Evolutionary conservation across 1,284 basidiomycete genomes (phyloP).

Genomic region (Ganoderma lucidum): DNA sequence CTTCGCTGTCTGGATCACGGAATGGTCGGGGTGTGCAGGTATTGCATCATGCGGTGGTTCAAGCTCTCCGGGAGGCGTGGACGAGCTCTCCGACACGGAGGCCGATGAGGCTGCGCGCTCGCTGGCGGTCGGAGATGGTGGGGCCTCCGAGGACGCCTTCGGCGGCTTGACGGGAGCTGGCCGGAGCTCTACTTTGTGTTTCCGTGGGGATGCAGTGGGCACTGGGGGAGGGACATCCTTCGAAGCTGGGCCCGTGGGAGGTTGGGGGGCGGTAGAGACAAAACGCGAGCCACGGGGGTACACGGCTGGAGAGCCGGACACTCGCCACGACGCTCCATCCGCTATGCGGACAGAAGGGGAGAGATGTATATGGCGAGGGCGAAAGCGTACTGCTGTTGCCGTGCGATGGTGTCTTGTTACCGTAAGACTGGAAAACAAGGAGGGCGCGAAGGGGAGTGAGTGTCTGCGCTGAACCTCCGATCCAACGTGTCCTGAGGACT

Average conservation of each 20-base stretch:
- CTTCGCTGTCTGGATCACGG: constrained; percentile 57
- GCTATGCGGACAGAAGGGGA: constrained; percentile 11
- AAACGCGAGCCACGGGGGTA: constrained; percentile 24
- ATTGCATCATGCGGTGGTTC: not conserved
- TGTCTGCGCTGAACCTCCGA: not conserved
- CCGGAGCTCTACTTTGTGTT: constrained; percentile 66
- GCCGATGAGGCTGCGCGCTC: constrained; percentile 2
- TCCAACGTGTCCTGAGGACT: constrained; percentile 10
- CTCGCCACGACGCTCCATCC: constrained; percentile 20
- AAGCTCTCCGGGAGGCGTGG: not conserved
- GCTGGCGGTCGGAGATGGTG: constrained; percentile 18
- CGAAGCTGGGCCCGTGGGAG: constrained; percentile 39
- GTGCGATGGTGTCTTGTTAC: constrained; percentile 30
- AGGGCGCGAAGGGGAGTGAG: not conserved
- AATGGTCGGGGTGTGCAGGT: not conserved
- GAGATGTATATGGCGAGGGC: constrained; percentile 21
- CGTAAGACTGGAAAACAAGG: constrained; percentile 25
- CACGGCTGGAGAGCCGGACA: constrained; percentile 14
- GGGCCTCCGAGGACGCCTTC: constrained; percentile 27
- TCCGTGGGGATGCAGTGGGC: constrained; percentile 42
- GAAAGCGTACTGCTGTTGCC: constrained; percentile 18
- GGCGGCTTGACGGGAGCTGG: constrained; percentile 69
- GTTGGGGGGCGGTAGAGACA: constrained; percentile 35
- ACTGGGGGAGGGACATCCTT: constrained; percentile 29
- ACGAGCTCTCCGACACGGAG: not conserved